These are phyloP conservation scores for Ceratonia siliqua DNA, from an alignment of 306 rosid genomes.

Conservation along the genomic window DNA sequence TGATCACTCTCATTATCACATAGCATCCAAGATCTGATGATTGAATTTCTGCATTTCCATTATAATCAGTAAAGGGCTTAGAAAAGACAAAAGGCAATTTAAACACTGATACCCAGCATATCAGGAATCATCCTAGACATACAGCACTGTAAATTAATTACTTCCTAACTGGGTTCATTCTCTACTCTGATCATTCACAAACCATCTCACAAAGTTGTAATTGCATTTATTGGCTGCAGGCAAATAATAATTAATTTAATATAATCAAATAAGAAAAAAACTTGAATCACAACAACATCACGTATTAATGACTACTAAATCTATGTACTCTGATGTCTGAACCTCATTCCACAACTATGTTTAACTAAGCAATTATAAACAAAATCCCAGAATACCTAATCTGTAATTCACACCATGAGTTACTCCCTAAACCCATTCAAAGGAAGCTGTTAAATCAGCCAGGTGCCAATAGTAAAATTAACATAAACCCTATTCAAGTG, in stretches of 20 bases:
- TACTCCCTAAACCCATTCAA: not conserved
- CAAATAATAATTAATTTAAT: too few species aligned
- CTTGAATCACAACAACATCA: not conserved
- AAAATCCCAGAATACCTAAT: not conserved
- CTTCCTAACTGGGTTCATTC: not conserved
- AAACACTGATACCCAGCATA: not conserved
- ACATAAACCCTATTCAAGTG: not conserved
- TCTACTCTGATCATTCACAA: too few species aligned
- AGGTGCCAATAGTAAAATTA: not conserved
- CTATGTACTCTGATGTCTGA: not conserved
- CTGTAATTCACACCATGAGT: not conserved
- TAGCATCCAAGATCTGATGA: not conserved
- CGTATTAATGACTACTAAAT: not conserved
- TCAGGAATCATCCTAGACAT: not conserved
- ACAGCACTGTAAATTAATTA: not conserved
- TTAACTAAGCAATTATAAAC: not conserved
- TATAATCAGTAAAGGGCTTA: not conserved
- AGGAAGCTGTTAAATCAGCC: not conserved
- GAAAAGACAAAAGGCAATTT: not conserved
- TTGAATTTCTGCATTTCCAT: not conserved
- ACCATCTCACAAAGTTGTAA: not conserved
- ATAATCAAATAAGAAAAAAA: too few species aligned
- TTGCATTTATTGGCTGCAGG: not conserved
- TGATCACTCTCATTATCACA: not conserved
- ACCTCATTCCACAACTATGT: not conserved